Percentiles rank a stretch among this genome's conserved stretches.
Conservation (phyloP, 2,329 filamentous ascomycete genomes). For the Penicillium freii region DNA sequence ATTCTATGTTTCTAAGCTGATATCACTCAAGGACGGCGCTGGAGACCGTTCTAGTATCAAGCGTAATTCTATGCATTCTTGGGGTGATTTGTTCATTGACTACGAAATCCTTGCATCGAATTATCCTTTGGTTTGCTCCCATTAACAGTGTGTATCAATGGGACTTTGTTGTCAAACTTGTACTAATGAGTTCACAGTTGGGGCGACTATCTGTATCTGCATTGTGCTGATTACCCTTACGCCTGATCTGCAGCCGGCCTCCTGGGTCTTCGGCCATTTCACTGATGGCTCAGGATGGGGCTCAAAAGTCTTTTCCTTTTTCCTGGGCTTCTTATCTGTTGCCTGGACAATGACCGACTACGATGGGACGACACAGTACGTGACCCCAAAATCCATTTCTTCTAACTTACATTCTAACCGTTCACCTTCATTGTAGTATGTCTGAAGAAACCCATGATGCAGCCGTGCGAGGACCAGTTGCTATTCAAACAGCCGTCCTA, state of each 20-base stretch:
- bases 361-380: constrained; percentile 63
- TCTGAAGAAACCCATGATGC: constrained; percentile 66
- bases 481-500: constrained; percentile 59
- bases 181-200: constrained; percentile 37
- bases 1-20: constrained; percentile 9
- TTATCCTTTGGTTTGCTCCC: constrained; percentile 64
- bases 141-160: constrained; percentile 54
- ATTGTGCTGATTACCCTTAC: constrained; percentile 58
- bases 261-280: constrained; percentile 61
- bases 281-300: constrained; percentile 64
- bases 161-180: neutral
- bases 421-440: constrained; percentile 48
- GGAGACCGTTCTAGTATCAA: constrained; percentile 59
- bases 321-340: constrained; percentile 53
- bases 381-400: neutral
- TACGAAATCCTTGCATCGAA: constrained; percentile 58
- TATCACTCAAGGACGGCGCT: constrained; percentile 49
- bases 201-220: constrained; percentile 61
- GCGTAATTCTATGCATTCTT: constrained; percentile 55
- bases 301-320: constrained; percentile 60
- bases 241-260: constrained; percentile 57
- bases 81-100: constrained; percentile 63
- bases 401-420: neutral
- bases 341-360: constrained; percentile 66
- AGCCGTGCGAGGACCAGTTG: constrained; percentile 58